phyloP scores from a whole-genome alignment of 2,329 filamentous ascomycete species.

The Colletotrichum limetticola region DNA sequence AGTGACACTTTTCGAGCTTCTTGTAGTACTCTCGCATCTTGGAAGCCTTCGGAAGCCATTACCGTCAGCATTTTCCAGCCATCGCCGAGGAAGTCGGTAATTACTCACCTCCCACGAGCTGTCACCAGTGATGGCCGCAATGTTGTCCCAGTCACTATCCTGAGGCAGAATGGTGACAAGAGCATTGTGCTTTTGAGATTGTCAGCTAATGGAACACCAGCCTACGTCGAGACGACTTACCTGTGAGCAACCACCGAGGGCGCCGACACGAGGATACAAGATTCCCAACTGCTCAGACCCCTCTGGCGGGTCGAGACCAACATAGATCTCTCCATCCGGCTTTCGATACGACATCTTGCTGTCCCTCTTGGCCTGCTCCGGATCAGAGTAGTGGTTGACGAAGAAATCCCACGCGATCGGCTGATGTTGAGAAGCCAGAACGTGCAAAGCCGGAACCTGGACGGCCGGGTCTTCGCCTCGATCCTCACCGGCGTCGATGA shows the following conservation, averaged over 20 bases:
- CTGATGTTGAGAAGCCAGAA: constrained; percentile 18
- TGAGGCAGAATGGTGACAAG: constrained; percentile 68
- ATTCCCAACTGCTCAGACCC: constrained; percentile 4
- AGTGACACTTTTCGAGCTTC: constrained; percentile 65
- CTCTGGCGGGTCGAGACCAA: constrained; percentile 48
- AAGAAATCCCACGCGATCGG: constrained; percentile 66
- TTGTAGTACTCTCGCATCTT: constrained; percentile 70
- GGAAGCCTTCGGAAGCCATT: constrained; percentile 44
- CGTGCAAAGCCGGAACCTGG: neutral
- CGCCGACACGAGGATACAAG: constrained; percentile 55
- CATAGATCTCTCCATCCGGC: constrained; percentile 47
- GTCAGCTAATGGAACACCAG: neutral
- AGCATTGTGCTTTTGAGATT: constrained; percentile 64
- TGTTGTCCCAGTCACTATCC: constrained; percentile 67
- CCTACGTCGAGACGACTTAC: neutral
- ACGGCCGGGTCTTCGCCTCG: too few species aligned
- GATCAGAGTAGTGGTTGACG: constrained; percentile 68
- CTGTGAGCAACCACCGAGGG: constrained; percentile 58
- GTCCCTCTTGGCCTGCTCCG: constrained; percentile 54
- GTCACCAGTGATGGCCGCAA: constrained; percentile 69
- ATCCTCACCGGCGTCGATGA: too few species aligned
- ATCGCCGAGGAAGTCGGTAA: too few species aligned
- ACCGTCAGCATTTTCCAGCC: neutral
- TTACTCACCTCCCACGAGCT: constrained; percentile 56
- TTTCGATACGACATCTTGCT: constrained; percentile 59